Conservation (phyloP, 192 early-diverging fungal genomes). For the Gryganskiella cystojenkinii region DNA sequence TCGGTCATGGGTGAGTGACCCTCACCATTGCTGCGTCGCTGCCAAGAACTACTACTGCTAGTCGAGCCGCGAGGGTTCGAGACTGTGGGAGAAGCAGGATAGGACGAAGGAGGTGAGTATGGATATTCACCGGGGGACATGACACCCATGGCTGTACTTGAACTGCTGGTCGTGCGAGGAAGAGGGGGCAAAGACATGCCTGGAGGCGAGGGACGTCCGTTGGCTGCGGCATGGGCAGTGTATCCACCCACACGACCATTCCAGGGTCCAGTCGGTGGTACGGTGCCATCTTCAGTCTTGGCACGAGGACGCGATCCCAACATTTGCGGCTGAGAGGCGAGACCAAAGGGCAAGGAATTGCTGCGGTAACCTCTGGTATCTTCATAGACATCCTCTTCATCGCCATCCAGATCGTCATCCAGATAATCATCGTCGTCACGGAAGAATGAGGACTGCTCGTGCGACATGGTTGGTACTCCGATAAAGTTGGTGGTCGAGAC, state of each 20-base stretch:
- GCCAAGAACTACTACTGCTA: slow-evolving; percentile 52
- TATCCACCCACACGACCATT: slow-evolving; percentile 33
- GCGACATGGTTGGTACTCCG: slow-evolving; percentile 29
- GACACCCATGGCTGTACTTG: slow-evolving; percentile 44
- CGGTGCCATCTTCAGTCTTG: slow-evolving; percentile 49
- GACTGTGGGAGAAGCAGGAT: slow-evolving; percentile 66
- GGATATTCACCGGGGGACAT: slow-evolving; percentile 56
- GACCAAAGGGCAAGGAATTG: slow-evolving; percentile 56
- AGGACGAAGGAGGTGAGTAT: slow-evolving; percentile 64
- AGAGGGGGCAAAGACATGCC: slow-evolving; percentile 53
- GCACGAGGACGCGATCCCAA: slow-evolving; percentile 45
- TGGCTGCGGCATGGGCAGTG: slow-evolving; percentile 20
- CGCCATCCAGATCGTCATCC: slow-evolving; percentile 55
- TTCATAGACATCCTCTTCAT: slow-evolving; percentile 45
- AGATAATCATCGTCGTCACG: slow-evolving; percentile 60
- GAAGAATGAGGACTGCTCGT: slow-evolving; percentile 52
- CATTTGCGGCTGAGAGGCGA: slow-evolving; percentile 33
- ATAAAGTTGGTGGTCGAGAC: slow-evolving; percentile 48
- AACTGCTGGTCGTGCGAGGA: slow-evolving; percentile 43
- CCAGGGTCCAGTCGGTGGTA: slow-evolving; percentile 42
- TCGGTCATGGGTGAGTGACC: slow-evolving; percentile 60
- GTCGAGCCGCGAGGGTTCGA: slow-evolving; percentile 54
- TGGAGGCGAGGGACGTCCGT: slow-evolving; percentile 32
- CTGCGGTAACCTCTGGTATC: slow-evolving; percentile 46
- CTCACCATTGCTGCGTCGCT: slow-evolving; percentile 58